phyloP scores from a whole-genome alignment of 345 rosid genomes.

The Abelmoschus esculentus region DNA sequence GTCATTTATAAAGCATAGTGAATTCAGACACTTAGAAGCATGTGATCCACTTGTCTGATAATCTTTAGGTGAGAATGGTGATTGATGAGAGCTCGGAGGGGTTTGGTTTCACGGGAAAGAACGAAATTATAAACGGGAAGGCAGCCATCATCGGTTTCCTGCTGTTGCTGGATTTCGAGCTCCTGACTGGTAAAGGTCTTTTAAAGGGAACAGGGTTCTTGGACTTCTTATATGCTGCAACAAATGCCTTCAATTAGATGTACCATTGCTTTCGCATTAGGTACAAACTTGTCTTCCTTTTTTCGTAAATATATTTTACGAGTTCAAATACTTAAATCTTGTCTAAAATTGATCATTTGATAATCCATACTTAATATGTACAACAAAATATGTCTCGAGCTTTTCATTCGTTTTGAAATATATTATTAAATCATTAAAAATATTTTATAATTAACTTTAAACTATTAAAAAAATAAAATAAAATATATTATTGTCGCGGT shows the following conservation, averaged over 20 bases:
- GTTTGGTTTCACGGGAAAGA: conserved; percentile 73
- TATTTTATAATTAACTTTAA: too few relatives aligned
- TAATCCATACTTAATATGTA: not conserved
- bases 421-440: too few relatives aligned
- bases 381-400: not conserved
- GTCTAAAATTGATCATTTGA: not conserved
- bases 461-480: too few relatives aligned
- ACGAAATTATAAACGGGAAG: conserved; percentile 81
- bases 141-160: conserved; percentile 90
- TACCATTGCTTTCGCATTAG: conserved; percentile 4
- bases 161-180: conserved; percentile 77
- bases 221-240: conserved; percentile 65
- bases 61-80: conserved; percentile 73
- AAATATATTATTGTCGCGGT: too few relatives aligned
- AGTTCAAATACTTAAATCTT: conserved; percentile 3
- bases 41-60: not conserved
- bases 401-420: too few relatives aligned
- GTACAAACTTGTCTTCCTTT: not conserved
- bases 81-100: conserved; percentile 64
- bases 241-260: conserved; percentile 63
- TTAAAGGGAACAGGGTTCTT: conserved; percentile 90
- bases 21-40: not conserved
- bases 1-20: not conserved
- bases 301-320: not conserved
- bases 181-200: conserved; percentile 87